A percentile compares a stretch with the other conserved stretches of the same genome.
These are phyloP conservation scores for Populus hybrid DNA, from an alignment of 441 rosid genomes.

Conservation along the genomic window DNA sequence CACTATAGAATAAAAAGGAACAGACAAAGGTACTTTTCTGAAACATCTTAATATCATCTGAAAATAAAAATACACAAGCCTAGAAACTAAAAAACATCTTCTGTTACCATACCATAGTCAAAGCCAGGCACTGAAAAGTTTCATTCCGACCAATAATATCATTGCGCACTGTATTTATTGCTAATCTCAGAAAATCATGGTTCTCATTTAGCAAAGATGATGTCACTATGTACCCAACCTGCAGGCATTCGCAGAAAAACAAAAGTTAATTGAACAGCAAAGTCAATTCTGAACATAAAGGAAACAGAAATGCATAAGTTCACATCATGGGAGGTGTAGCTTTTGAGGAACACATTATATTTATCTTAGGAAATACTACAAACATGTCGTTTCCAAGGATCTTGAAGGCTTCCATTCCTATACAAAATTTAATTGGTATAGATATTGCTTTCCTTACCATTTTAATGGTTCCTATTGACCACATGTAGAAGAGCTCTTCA, in stretches of 20 bases:
- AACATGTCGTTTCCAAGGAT: not conserved
- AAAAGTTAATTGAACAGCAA: conserved; percentile 1
- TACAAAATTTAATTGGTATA: not conserved
- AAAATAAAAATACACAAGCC: not conserved
- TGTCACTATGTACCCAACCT: conserved; percentile 99
- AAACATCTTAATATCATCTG: not conserved
- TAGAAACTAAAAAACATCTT: conserved; percentile 6
- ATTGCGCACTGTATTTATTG: conserved; percentile 92
- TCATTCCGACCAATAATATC: too few species aligned
- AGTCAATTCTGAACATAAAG: not conserved
- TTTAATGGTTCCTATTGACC: not conserved
- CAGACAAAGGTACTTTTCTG: not conserved
- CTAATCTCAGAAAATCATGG: conserved; percentile 94
- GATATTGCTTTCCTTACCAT: not conserved
- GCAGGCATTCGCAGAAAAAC: conserved; percentile 36
- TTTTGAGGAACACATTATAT: not conserved
- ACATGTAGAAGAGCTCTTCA: not conserved
- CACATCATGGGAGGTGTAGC: not conserved
- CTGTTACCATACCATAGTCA: conserved; percentile 75
- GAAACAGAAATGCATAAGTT: not conserved
- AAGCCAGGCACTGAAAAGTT: conserved; percentile 98
- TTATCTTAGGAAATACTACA: not conserved
- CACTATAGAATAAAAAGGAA: not conserved
- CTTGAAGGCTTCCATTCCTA: not conserved
- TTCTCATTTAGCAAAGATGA: conserved; percentile 95